Base-by-base conservation (phyloP, 352 stramenopile species). In the Pythium guiyangense region DNA sequence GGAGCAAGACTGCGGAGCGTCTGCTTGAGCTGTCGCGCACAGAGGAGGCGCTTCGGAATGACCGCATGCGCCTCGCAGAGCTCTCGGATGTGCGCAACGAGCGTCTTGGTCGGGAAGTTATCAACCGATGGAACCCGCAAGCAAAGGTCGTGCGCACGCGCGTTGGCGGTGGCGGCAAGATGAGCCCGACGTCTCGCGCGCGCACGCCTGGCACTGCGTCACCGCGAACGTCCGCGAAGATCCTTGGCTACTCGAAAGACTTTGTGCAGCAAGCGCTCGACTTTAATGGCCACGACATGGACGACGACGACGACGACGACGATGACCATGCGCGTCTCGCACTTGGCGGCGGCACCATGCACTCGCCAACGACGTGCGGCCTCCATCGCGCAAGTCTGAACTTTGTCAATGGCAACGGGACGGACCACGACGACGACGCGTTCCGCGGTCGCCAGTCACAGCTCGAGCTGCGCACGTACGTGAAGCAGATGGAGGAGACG, bases 401-500 rank as follows among this genome's bases (percentile, higher is more conserved):
- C 27, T 35, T 55, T 25, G 43, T 64, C 31, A 66, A 45, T 52
- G 55, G 8, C 42, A 20, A 22, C 15, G n/a, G 17, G 17, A 12
- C 2, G 5, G 42, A 47, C 42, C 8, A 60, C 29, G 61, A 65
- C 14, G 66, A 71, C 35, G 62, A 67, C 35, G 63, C 39, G 40
- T 63, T 59, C 27, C 59, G 58, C 2, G 66, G 63, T 14, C 46
- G 37, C 2, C 65, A 66, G 39, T 82, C 74, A 15, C 68, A 73
- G 5, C 63, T 81, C 47, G 70, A 86, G 47, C 63, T 92, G 53
- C 73, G 68, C 47, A 87, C 66, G 44, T 92, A 90, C 59, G 76
- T 90, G 50, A 78, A 83, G 54, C 82, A 92, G 54, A 89, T 92
- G 79, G 79, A 92, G 59, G 77, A 80, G 48, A 92, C 82, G 6